These are phyloP conservation scores for Globisporangium acanthophoron DNA, from an alignment of 352 stramenopile species.

Conservation along the genomic window DNA sequence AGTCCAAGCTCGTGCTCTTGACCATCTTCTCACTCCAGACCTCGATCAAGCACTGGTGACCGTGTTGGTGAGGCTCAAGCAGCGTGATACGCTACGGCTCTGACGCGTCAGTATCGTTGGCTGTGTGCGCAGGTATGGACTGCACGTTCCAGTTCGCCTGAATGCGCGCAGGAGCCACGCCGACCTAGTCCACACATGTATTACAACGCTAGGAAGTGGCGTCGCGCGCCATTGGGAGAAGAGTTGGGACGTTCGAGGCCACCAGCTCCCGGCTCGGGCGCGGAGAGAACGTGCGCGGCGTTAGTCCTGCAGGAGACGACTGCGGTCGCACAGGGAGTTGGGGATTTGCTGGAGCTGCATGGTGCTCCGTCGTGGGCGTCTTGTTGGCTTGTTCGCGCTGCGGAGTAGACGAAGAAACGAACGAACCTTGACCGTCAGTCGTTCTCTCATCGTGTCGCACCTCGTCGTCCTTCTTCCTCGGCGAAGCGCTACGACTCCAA, in stretches of 20 bases:
- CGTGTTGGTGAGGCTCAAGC: neutral
- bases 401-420: neutral
- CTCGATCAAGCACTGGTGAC: conserved; percentile 24
- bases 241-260: neutral
- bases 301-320: conserved; percentile 33
- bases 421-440: neutral
- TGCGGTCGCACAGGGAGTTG: conserved; percentile 33
- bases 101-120: too few species aligned
- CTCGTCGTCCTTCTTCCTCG: conserved; percentile 4
- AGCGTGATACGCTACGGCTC: neutral
- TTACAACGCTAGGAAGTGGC: too few species aligned
- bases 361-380: neutral
- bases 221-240: neutral
- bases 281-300: conserved; percentile 18
- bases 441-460: neutral
- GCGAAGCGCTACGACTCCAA: conserved; percentile 7
- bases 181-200: neutral
- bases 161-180: neutral
- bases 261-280: conserved; percentile 3
- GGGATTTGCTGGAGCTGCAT: neutral
- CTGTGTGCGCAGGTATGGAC: neutral
- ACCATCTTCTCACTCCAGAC: conserved; percentile 31
- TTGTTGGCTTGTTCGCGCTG: neutral
- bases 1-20: conserved; percentile 36
- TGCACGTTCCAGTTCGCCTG: conserved; percentile 1